phyloP scores from a whole-genome alignment of 2,329 filamentous ascomycete species.

The Claviceps maximensis region DNA sequence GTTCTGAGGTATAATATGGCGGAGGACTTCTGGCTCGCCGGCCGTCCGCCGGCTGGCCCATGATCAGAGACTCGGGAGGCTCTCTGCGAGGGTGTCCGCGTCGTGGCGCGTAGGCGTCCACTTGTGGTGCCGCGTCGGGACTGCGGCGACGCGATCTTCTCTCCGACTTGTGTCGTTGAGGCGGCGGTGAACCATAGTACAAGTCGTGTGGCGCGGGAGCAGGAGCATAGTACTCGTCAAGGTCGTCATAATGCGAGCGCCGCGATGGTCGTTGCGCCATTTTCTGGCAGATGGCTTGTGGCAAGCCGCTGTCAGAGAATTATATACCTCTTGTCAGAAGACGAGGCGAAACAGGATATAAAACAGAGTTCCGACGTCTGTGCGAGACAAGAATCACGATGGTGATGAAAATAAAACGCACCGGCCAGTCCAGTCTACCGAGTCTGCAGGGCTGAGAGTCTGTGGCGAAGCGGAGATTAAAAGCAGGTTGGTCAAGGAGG shows the following conservation, averaged over 20 bases:
- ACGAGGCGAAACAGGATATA: not conserved
- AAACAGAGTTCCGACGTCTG: not conserved
- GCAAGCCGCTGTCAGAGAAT: not conserved
- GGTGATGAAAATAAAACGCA: not conserved
- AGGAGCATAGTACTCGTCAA: conserved; percentile 13
- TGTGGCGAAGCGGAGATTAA: not conserved
- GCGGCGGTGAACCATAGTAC: conserved; percentile 5
- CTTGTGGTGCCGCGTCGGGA: conserved; percentile 5
- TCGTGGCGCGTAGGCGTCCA: conserved; percentile 6
- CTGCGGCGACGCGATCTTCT: conserved; percentile 9
- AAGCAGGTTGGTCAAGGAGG: not conserved
- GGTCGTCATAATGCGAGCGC: conserved; percentile 15
- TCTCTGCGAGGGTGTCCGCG: conserved; percentile 6
- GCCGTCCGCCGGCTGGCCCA: not conserved
- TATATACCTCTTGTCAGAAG: not conserved
- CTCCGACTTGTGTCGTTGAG: conserved; percentile 14
- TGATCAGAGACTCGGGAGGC: conserved; percentile 1
- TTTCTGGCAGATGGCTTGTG: no score
- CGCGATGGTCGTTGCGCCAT: conserved; percentile 11
- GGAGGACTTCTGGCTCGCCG: conserved; percentile 8
- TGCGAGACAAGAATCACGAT: not conserved
- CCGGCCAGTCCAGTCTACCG: not conserved
- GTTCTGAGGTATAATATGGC: conserved; percentile 5
- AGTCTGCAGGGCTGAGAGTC: not conserved
- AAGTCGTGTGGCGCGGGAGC: not conserved